A percentile compares a stretch with the other conserved stretches of the same genome.
These are phyloP conservation scores for Scenedesmus sp. DNA, from an alignment of 163 green algal genomes.

Conservation along the genomic window DNA sequence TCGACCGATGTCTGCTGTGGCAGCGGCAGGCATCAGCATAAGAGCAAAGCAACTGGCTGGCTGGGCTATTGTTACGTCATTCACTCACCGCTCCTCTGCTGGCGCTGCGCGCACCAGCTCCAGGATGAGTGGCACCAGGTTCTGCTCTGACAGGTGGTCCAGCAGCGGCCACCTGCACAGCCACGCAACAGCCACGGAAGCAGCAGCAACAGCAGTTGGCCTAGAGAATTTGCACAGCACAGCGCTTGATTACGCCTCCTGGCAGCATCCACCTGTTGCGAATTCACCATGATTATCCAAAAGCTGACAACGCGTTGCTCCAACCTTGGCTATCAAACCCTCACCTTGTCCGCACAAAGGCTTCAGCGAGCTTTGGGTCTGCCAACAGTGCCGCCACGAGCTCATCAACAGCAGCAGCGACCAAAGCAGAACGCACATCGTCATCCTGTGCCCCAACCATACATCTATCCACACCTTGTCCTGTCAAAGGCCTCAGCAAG, in stretches of 20 bases:
- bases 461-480: background rate
- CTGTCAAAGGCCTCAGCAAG: background rate
- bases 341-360: conserved; percentile 62
- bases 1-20: background rate
- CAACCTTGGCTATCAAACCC: background rate
- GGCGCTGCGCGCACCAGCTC: conserved; percentile 65
- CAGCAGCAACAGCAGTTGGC: background rate
- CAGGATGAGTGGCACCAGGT: conserved; percentile 61
- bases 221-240: background rate
- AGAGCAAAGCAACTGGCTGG: background rate
- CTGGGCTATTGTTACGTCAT: background rate
- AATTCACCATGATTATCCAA: too few relatives aligned
- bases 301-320: too few relatives aligned
- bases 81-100: conserved; percentile 48
- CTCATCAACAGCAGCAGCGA: too few relatives aligned
- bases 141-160: conserved; percentile 65
- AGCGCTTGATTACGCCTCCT: background rate
- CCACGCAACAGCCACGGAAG: too few relatives aligned
- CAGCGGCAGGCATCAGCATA: background rate
- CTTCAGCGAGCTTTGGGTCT: conserved; percentile 65
- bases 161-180: conserved; percentile 59
- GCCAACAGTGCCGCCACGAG: conserved; percentile 35
- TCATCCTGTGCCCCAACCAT: too few relatives aligned
- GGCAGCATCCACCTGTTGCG: background rate
- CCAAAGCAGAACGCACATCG: too few relatives aligned